phyloP scores from a whole-genome alignment of 352 stramenopile species.

The Phytophthora tentaculata region DNA sequence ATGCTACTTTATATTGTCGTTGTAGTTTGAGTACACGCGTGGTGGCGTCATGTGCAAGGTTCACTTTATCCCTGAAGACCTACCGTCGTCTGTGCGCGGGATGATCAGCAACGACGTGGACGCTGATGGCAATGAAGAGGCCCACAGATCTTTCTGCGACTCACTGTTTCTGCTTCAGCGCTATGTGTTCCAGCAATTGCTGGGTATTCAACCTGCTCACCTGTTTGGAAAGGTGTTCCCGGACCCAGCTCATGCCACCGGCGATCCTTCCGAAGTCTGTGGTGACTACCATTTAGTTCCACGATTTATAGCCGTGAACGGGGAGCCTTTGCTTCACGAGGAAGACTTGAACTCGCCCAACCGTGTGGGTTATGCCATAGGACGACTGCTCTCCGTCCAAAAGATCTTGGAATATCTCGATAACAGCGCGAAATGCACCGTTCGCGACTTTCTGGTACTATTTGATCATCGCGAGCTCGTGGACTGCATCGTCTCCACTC shows the following conservation, averaged over 20 bases:
- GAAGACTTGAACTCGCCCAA: conserved; percentile 70
- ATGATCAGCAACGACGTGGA: conserved; percentile 29
- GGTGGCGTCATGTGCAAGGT: conserved; percentile 82
- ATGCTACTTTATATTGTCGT: conserved; percentile 7
- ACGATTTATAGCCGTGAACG: conserved; percentile 79
- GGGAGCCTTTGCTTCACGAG: conserved; percentile 66
- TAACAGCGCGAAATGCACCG: conserved; percentile 54
- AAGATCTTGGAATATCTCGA: conserved; percentile 75
- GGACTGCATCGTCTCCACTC: conserved; percentile 75
- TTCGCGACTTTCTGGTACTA: conserved; percentile 54
- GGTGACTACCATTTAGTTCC: conserved; percentile 83
- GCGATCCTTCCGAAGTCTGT: conserved; percentile 65
- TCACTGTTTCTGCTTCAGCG: conserved; percentile 74
- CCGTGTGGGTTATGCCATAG: conserved; percentile 81
- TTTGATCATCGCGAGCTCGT: conserved; percentile 60
- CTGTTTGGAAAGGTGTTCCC: conserved; percentile 73
- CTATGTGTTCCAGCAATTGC: conserved; percentile 77
- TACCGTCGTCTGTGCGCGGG: conserved; percentile 56
- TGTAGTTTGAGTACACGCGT: conserved; percentile 85
- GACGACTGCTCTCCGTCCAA: conserved; percentile 67
- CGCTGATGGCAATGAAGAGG: conserved; percentile 31
- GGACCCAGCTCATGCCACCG: conserved; percentile 56
- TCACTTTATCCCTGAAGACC: conserved; percentile 65
- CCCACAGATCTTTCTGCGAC: conserved; percentile 49
- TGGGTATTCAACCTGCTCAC: conserved; percentile 76